A percentile compares a stretch with the other conserved stretches of the same genome.
phyloP scores from a whole-genome alignment of 2,329 filamentous ascomycete species.

The Scedosporium apiospermum region DNA sequence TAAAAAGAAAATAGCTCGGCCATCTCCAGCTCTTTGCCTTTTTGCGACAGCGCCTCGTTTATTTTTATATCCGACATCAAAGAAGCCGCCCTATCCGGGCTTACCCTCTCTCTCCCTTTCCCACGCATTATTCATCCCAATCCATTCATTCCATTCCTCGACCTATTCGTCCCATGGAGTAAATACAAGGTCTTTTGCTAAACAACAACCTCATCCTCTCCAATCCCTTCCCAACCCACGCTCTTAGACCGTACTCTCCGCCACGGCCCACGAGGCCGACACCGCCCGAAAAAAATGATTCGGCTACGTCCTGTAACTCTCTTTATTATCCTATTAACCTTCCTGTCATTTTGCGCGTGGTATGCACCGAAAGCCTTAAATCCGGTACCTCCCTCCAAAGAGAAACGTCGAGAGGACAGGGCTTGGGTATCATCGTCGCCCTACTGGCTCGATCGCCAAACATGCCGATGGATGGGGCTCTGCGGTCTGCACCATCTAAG shows the following conservation, averaged over 20 bases:
- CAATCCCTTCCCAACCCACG: background rate
- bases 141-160: background rate
- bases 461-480: constrained; percentile 68
- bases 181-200: background rate
- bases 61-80: background rate
- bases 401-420: constrained; percentile 52
- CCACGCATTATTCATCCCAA: background rate
- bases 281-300: constrained; percentile 24
- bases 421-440: constrained; percentile 63
- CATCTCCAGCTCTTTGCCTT: background rate
- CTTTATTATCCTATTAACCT: constrained; percentile 25
- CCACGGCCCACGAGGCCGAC: background rate
- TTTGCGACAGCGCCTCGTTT: background rate
- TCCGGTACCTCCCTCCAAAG: constrained; percentile 51
- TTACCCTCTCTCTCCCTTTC: background rate
- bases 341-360: constrained; percentile 38
- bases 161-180: background rate
- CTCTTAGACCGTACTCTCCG: background rate
- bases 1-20: background rate
- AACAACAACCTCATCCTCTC: background rate
- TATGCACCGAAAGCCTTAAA: constrained; percentile 47
- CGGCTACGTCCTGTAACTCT: constrained; percentile 36
- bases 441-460: constrained; percentile 65
- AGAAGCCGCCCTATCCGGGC: background rate
- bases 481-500: constrained; percentile 70